Conservation (phyloP, 331 rosid genomes). For the Prunus yedoensis region DNA sequence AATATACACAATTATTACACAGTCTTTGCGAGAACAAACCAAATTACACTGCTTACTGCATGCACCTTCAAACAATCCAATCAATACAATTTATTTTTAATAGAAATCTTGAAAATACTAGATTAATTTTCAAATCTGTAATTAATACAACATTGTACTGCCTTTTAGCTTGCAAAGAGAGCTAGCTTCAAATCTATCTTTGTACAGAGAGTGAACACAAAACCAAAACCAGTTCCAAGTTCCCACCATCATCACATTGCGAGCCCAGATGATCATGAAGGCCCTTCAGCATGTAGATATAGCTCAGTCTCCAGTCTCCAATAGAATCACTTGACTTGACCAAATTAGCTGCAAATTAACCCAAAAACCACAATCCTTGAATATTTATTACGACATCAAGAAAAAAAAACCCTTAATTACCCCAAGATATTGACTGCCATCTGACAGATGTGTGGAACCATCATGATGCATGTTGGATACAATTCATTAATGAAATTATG, state of each 20-base stretch:
- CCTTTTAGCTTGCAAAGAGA: not conserved
- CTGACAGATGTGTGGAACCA: not conserved
- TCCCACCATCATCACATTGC: too few species aligned
- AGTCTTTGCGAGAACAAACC: too few species aligned
- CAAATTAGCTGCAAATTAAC: not conserved
- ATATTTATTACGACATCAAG: not conserved
- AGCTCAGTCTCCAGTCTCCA: too few species aligned
- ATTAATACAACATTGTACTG: not conserved
- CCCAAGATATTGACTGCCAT: not conserved
- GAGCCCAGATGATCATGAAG: too few species aligned
- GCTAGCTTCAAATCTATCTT: not conserved
- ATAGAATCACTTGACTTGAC: not conserved
- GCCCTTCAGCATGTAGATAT: too few species aligned
- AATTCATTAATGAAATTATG: not conserved
- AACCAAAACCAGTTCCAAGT: too few species aligned
- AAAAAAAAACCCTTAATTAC: not conserved
- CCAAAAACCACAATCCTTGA: not conserved
- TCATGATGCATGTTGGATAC: not conserved
- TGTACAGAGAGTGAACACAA: too few species aligned
- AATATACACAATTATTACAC: too few species aligned
- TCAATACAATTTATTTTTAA: not conserved
- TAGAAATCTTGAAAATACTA: not conserved
- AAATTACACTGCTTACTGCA: too few species aligned
- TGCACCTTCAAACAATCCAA: not conserved
- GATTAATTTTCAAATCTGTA: not conserved